Evolutionary conservation across 305 asterid genomes (phyloP), one percentile per base, ranked within the genome.

Genomic region (Plantago coronopus): DNA sequence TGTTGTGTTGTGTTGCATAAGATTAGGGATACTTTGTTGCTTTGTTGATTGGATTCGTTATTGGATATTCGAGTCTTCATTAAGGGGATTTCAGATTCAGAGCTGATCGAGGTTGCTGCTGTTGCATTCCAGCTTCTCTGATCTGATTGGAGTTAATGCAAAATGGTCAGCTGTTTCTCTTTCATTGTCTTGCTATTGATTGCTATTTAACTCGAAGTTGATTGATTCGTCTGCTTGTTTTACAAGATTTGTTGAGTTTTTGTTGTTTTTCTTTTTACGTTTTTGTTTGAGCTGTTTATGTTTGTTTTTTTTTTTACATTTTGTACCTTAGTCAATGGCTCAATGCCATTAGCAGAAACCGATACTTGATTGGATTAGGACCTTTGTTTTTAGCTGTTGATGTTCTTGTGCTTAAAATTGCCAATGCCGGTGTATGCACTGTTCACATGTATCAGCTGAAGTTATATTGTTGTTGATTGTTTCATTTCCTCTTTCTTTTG

Each of bases 81-180:
- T n/a, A n/a, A n/a, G n/a, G 44, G 16, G 44, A 2, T 64, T 48
- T 18, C 17, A 61, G 40, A 71, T 71, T 67, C 62, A 29, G 25
- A 66, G 63, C 49, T 57, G 49, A 50, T 66, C 59, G 73, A 23
- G 69, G 63, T 63, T 65, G 62, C 66, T 65, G 62, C 66, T 38
- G 13, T 1, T 42, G 70, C 71, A 64, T 75, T 79, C 70, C 18
- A 73, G 78, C 65, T 63, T 66, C 79, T 66, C 79, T 83, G 88
- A 81, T 81, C 86, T 76, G 83, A 64, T 75, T 80, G 74, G 69
- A 77, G 81, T 76, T 69, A 56, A 57, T 75, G 59, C 54, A 47
- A 66, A 63, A 86, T 86, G 95, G 95, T 86, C n/a, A 83, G 25
- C 54, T 72, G 21, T 14, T 63, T 25, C 40, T 73, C 0, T n/a